phyloP scores from a whole-genome alignment of 2,329 filamentous ascomycete species.

The Calonectria hawksworthii region DNA sequence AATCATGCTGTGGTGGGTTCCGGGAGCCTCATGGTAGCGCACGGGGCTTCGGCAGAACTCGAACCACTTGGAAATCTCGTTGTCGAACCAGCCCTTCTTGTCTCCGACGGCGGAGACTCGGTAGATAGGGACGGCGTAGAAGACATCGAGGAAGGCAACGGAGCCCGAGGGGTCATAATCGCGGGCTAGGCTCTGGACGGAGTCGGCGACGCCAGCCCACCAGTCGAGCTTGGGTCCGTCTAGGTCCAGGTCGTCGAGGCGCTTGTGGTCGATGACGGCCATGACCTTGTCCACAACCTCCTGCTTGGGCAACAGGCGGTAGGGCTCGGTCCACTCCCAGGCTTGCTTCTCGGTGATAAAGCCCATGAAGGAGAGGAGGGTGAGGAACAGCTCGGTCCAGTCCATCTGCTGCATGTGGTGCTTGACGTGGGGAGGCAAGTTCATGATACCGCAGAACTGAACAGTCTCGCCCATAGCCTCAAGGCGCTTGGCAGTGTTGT shows the following conservation, averaged over 20 bases:
- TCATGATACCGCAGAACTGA: neutral
- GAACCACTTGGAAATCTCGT: neutral
- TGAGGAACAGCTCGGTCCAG: neutral
- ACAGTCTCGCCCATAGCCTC: neutral
- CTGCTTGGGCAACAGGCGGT: neutral
- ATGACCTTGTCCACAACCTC: neutral
- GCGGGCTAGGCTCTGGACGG: neutral
- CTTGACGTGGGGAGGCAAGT: neutral
- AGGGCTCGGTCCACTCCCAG: neutral
- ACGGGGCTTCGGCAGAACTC: neutral
- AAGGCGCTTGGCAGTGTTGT: neutral
- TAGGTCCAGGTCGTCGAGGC: neutral
- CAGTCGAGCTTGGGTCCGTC: neutral
- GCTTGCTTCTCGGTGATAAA: constrained; percentile 1
- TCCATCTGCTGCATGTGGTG: neutral
- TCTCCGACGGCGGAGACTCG: neutral
- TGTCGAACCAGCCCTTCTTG: neutral
- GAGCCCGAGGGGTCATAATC: neutral
- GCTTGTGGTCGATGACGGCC: neutral
- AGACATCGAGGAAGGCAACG: neutral
- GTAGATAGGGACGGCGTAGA: neutral
- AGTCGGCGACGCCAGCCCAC: neutral
- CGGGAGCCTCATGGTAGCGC: neutral
- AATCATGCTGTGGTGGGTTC: neutral
- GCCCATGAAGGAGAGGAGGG: neutral